phyloP scores from a whole-genome alignment of 1,284 basidiomycete genomes.

The Athelia psychrophila region DNA sequence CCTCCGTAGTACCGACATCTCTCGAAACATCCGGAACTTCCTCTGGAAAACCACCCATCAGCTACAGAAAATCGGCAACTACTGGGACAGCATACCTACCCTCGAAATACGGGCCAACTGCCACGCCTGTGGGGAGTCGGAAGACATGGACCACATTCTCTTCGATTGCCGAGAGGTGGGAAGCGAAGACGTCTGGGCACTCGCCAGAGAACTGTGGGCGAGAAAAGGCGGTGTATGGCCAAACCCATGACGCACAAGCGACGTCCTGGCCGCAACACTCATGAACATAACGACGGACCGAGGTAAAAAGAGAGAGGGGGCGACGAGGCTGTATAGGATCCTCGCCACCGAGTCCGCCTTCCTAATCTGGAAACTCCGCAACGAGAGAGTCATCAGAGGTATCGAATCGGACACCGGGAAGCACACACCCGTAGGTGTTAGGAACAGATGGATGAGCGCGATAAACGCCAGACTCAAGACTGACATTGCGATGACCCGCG shows the following conservation, averaged over 20 bases:
- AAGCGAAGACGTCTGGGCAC: slow-evolving; percentile 7
- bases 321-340: slow-evolving; percentile 21
- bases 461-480: slow-evolving; percentile 8
- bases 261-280: slow-evolving; percentile 8
- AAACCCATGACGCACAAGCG: slow-evolving; percentile 3
- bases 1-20: slow-evolving; percentile 17
- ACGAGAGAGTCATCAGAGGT: slow-evolving; percentile 18
- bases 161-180: slow-evolving; percentile 7
- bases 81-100: neutral
- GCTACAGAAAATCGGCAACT: neutral
- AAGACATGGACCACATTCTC: slow-evolving; percentile 9
- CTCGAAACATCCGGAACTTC: slow-evolving; percentile 21
- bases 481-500: slow-evolving; percentile 8
- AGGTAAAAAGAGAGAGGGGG: neutral
- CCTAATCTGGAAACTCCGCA: slow-evolving; percentile 28
- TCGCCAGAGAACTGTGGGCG: slow-evolving; percentile 6
- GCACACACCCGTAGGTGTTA: neutral
- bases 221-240: slow-evolving; percentile 6
- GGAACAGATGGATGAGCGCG: slow-evolving; percentile 7
- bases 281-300: slow-evolving; percentile 4
- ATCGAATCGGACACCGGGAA: neutral
- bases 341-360: slow-evolving; percentile 24
- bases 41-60: neutral
- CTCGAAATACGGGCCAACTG: neutral
- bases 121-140: neutral